phyloP scores from a whole-genome alignment of 2,329 filamentous ascomycete genomes.

The Talaromyces sp. region DNA sequence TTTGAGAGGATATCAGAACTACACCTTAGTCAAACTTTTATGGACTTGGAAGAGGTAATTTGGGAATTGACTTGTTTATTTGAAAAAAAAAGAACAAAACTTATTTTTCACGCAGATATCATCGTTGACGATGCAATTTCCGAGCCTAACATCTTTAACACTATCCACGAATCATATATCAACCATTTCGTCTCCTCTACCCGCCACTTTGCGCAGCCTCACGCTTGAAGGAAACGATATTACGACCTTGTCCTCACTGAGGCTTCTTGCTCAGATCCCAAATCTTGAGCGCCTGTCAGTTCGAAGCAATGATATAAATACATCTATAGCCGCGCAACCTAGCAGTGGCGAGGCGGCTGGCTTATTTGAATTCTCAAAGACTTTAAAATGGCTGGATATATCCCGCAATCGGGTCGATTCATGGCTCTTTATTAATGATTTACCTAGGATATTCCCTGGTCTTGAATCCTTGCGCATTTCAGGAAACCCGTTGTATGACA shows the following conservation, averaged over 20 bases:
- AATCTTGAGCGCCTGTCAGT: conserved; percentile 52
- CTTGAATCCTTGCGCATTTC: conserved; percentile 71
- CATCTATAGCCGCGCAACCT: conserved; percentile 30
- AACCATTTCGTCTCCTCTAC: conserved; percentile 23
- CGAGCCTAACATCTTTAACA: conserved; percentile 28
- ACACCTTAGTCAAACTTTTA: conserved; percentile 61
- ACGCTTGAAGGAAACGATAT: conserved; percentile 47
- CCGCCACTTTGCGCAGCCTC: conserved; percentile 38
- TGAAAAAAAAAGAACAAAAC: neutral
- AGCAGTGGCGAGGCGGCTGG: conserved; percentile 14
- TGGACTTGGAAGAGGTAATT: conserved; percentile 60
- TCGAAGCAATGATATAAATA: conserved; percentile 68
- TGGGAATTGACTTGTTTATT: conserved; percentile 3
- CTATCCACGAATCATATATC: conserved; percentile 34
- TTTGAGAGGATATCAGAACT: conserved; percentile 56
- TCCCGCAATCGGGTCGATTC: conserved; percentile 65
- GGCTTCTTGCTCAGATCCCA: conserved; percentile 49
- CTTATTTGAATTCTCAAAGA: conserved; percentile 48
- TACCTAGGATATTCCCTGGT: conserved; percentile 65
- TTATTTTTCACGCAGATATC: conserved; percentile 26
- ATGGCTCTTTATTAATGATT: conserved; percentile 69
- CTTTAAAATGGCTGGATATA: conserved; percentile 63
- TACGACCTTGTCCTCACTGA: conserved; percentile 32
- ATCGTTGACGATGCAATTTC: conserved; percentile 27
- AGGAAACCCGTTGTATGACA: conserved; percentile 77